Base-by-base conservation (phyloP, 768 basidiomycete species). In the Strobilomyces dryophilus region DNA sequence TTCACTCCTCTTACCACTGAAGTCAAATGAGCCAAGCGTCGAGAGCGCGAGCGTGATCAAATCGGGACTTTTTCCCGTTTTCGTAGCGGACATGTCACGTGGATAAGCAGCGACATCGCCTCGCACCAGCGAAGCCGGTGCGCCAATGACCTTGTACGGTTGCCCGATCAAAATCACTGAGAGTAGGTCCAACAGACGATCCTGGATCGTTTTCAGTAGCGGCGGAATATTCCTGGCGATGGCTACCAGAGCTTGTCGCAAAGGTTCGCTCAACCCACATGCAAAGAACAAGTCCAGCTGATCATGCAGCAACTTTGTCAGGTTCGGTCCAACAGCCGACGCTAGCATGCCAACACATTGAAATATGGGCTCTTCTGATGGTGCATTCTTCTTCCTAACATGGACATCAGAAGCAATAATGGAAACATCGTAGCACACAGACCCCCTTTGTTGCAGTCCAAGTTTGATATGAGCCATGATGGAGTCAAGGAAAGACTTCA, bases 281-380 rank as follows among this genome's bases (percentile, higher is more conserved):
- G 85, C 88, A 65, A 98, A 89, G 90, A 99, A 98, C 39, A 97
- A 75, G 67, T 98, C 95, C 31, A 99, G 81, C 60, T 98, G 89
- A 64, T 98, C 97, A 69, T 98, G 97, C 52, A 99, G 78, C 43
- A 95, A 78, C 65, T 95, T 94, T 0, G 97, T 98, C 44, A 99
- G 75, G 68, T 94, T 95, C 3, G 94, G 94, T 1, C 97, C 97
- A 31, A 99, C 94, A 9, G 97, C 92, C 2, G 85, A 82, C 1
- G 95, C 92, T 40, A 99, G 76, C 93, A 98, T 95, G 35, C 92
- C 92, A 54, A 99, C 82, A 70, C 97, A 98, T 76, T 98, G 92
- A 65, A 99, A 98, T 53, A 98, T 93, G 0, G 95, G 89, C 58
- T 93, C 93, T 69, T 98, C 95, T 15, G 87, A 85, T 3, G 91